Evolutionary conservation across 176 grass and related monocot species (phyloP).

Genomic region (Carex parvula): DNA sequence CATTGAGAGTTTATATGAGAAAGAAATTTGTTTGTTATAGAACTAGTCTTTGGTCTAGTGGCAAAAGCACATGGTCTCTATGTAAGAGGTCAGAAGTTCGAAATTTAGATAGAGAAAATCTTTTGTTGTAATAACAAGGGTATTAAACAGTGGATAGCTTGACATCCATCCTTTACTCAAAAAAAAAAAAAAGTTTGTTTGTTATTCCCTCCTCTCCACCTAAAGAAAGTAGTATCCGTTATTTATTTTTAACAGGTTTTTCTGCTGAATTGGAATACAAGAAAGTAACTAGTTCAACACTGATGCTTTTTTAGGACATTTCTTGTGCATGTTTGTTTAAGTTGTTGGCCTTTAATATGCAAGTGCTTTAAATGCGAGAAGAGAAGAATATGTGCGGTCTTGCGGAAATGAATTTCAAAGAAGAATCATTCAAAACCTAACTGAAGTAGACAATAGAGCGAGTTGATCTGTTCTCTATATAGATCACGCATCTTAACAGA

Average conservation of each 20-base stretch:
- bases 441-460: neutral
- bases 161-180: no score
- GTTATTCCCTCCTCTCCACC: no score
- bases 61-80: no score
- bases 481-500: conserved; percentile 7
- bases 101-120: rapidly evolving
- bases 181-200: no score
- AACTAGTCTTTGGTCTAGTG: no score
- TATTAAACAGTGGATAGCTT: no score
- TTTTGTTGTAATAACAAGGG: no score
- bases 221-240: no score
- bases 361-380: conserved; percentile 1
- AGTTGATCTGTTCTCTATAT: neutral
- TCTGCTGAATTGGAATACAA: neutral
- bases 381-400: neutral
- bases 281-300: neutral
- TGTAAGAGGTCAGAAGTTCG: no score
- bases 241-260: neutral
- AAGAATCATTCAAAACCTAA: neutral
- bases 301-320: neutral
- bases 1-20: no score
- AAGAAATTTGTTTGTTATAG: no score
- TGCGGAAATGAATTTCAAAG: neutral
- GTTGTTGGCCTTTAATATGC: neutral
- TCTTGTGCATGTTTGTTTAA: neutral